Evolutionary conservation across 2,329 filamentous ascomycete genomes (phyloP), one percentile per base, ranked within the genome.

Genomic region (Tricladium varicosporioides): DNA sequence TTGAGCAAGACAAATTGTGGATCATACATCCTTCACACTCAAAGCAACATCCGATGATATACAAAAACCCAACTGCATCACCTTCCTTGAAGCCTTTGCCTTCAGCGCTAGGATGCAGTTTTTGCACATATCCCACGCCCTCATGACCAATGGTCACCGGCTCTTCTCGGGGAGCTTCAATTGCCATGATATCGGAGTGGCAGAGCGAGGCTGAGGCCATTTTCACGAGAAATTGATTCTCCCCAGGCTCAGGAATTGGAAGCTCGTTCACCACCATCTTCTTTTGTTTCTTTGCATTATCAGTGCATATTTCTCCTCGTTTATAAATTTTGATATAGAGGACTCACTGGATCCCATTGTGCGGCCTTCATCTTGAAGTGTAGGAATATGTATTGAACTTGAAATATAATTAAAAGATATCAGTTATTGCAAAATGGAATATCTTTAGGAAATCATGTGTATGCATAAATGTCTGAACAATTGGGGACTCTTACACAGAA

Each of bases 21-120:
- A 76, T 64, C 68, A 70, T 67, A 66, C 77, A 80, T 14, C 74
- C 76, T 22, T 74, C 69, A 63, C 78, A 80, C 52, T 74, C 72
- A 58, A 77, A 76, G 61, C 78, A 79, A 58, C 72, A 74, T 4
- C 72, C 72, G 31, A 74, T 70, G 64, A 78, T 76, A 58, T 77
- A 77, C 31, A 76, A 71, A 57, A 77, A 76, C 22, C 77, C 78
- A 50, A 79, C 72, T 1, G 69, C 67, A 54, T 79, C 45, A 16
- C 77, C 76, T 5, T 73, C 60, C 16, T 70, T 66, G 65, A 78
- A 76, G 3, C 75, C 75, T 50, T 73, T 74, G 47, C 59, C 61
- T 51, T 70, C 67, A 2, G 72, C 69, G 2, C 66, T 68, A 0
- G 71, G 67, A 53, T 73, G 67, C 5, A 78, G 68, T 7, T 69